A percentile compares a stretch with the other conserved stretches of the same genome.
phyloP scores from a whole-genome alignment of 148 eudicot genomes.

The Limonium bicolor region DNA sequence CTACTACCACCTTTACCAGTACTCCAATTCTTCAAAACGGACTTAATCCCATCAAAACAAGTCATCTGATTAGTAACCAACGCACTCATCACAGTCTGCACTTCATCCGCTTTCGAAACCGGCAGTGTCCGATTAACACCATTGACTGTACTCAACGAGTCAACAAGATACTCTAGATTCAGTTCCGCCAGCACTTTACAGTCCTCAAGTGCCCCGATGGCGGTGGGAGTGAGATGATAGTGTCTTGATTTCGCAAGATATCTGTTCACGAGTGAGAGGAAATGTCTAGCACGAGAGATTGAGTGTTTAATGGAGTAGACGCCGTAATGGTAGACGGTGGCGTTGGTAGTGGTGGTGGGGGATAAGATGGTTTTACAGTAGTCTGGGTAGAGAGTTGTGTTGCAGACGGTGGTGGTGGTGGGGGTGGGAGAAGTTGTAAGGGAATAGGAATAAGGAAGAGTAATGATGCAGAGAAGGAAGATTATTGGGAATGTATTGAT shows the following conservation, averaged over 20 bases:
- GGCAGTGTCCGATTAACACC: constrained; percentile 14
- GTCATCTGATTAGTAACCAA: constrained; percentile 63
- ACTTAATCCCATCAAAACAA: constrained; percentile 55
- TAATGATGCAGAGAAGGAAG: not conserved
- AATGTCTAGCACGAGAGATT: not conserved
- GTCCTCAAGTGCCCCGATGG: not conserved
- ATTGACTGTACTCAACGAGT: not conserved
- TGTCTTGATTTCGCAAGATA: not conserved
- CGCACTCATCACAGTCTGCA: constrained; percentile 56
- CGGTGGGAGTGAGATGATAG: not conserved
- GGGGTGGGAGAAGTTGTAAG: not conserved
- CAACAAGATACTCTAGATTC: not conserved
- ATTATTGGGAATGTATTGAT: no score
- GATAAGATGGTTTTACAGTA: not conserved
- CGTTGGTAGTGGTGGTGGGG: not conserved
- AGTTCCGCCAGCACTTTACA: not conserved
- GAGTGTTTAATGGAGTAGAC: not conserved
- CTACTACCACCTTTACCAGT: constrained; percentile 24
- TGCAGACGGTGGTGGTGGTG: not conserved
- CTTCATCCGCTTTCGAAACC: constrained; percentile 22
- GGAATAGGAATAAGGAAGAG: not conserved
- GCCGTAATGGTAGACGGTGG: not conserved
- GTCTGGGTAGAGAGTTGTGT: not conserved
- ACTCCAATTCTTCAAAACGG: constrained; percentile 23
- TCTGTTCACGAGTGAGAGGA: not conserved